These are phyloP conservation scores for Trametes polyzona DNA, from an alignment of 1,284 basidiomycete species.

Conservation along the genomic window DNA sequence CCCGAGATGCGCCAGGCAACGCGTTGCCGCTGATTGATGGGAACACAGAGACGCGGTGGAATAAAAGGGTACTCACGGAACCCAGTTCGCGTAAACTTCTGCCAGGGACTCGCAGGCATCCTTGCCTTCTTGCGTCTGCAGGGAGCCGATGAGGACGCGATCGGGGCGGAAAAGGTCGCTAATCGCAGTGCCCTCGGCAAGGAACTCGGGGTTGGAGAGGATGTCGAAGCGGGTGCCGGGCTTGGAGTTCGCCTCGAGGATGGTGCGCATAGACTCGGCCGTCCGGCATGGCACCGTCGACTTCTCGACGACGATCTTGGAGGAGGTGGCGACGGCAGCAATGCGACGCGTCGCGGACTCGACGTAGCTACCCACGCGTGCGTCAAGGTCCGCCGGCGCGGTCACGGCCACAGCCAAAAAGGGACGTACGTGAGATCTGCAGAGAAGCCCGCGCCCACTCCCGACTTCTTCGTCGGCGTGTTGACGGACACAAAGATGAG, in stretches of 20 bases:
- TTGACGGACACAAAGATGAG: slow-evolving; percentile 91
- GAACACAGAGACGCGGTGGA: not conserved
- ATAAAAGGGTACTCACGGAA: slow-evolving; percentile 62
- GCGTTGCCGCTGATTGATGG: not conserved
- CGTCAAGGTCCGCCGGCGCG: not conserved
- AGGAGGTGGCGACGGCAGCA: slow-evolving; percentile 86
- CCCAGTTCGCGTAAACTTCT: slow-evolving; percentile 94
- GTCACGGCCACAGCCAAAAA: slow-evolving; percentile 1
- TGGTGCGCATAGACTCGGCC: slow-evolving; percentile 98
- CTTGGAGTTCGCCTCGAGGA: slow-evolving; percentile 97
- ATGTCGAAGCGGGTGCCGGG: slow-evolving; percentile 94
- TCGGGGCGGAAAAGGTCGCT: slow-evolving; percentile 87
- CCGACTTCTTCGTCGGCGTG: slow-evolving; percentile 98
- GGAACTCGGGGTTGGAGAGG: slow-evolving; percentile 98
- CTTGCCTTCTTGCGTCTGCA: slow-evolving; percentile 86
- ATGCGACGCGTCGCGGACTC: slow-evolving; percentile 97
- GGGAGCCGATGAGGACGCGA: slow-evolving; percentile 95
- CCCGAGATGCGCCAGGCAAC: not conserved
- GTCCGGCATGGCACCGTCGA: slow-evolving; percentile 99
- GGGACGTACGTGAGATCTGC: slow-evolving; percentile 90
- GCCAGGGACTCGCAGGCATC: slow-evolving; percentile 79
- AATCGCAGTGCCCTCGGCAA: slow-evolving; percentile 98
- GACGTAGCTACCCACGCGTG: slow-evolving; percentile 71
- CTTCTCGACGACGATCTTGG: slow-evolving; percentile 99
- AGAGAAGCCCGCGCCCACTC: slow-evolving; percentile 96